These are phyloP conservation scores for Knufia fluminis DNA, from an alignment of 2,329 filamentous ascomycete genomes.

Conservation along the genomic window DNA sequence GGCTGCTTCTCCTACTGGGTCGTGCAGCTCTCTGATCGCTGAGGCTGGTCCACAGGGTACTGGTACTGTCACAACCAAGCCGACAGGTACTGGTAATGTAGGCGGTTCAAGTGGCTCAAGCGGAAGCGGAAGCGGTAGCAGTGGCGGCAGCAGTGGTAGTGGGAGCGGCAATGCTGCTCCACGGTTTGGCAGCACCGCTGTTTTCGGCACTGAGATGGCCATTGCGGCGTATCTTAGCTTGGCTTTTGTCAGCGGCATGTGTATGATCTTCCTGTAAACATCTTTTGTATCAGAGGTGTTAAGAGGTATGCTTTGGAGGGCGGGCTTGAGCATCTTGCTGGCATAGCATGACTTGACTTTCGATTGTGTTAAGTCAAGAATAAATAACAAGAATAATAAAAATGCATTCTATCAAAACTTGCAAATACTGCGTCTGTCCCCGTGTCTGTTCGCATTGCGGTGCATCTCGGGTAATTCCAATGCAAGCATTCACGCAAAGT, in stretches of 20 bases:
- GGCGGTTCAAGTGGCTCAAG: conserved; percentile 19
- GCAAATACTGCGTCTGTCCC: too few species aligned
- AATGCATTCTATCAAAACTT: too few species aligned
- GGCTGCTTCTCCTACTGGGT: conserved; percentile 28
- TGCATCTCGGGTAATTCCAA: too few species aligned
- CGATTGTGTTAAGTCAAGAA: too few species aligned
- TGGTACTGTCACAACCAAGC: conserved; percentile 31
- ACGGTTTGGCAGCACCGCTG: conserved; percentile 25
- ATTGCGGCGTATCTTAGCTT: conserved; percentile 36
- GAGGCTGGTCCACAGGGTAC: conserved; percentile 33
- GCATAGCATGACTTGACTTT: too few species aligned
- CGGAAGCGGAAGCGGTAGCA: conserved; percentile 20
- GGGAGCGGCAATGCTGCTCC: conserved; percentile 23
- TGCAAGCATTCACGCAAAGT: too few species aligned
- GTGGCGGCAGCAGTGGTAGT: conserved; percentile 22
- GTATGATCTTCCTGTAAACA: conserved; percentile 41
- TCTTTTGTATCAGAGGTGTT: too few species aligned
- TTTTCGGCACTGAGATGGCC: conserved; percentile 17
- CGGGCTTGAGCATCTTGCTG: too few species aligned
- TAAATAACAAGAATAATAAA: too few species aligned
- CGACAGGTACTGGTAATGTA: conserved; percentile 26
- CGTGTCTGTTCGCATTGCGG: too few species aligned
- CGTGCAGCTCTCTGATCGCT: conserved; percentile 31
- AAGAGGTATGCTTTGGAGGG: too few species aligned
- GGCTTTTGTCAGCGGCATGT: conserved; percentile 35